phyloP scores from a whole-genome alignment of 169 alveolate species.

The Nephromyces sp. region DNA sequence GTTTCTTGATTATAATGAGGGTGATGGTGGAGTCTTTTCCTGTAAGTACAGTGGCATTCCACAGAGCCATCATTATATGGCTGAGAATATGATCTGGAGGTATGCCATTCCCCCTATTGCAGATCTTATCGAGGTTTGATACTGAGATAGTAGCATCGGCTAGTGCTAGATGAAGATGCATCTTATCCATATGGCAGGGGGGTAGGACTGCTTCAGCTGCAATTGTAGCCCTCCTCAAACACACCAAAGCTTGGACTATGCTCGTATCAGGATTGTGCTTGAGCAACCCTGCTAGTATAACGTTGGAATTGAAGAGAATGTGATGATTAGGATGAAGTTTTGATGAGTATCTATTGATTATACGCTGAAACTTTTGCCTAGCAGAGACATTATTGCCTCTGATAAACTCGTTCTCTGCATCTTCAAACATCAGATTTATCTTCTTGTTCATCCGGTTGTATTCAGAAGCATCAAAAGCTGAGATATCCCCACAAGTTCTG shows the following conservation, averaged over 20 bases:
- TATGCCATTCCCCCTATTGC: conserved; percentile 20
- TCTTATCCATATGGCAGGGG: conserved; percentile 59
- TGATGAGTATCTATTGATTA: conserved; percentile 52
- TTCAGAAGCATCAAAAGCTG: conserved; percentile 18
- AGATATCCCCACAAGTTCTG: conserved; percentile 49
- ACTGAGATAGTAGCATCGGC: conserved; percentile 58
- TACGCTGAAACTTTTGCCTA: conserved; percentile 40
- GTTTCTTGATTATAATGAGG: conserved; percentile 38
- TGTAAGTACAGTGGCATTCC: conserved; percentile 57
- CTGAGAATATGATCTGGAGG: conserved; percentile 35
- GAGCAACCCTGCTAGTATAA: conserved; percentile 66
- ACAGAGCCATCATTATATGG: conserved; percentile 47
- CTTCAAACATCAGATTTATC: conserved; percentile 29
- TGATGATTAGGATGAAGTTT: conserved; percentile 69
- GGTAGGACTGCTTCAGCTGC: conserved; percentile 73
- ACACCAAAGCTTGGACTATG: conserved; percentile 40
- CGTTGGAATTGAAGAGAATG: conserved; percentile 57
- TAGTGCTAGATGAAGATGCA: conserved; percentile 55
- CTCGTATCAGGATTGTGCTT: conserved; percentile 52
- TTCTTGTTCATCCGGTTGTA: conserved; percentile 43
- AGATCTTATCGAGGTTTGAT: conserved; percentile 25
- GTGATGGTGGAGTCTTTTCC: conserved; percentile 48
- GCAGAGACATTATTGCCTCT: conserved; percentile 55
- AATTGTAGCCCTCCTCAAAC: conserved; percentile 53
- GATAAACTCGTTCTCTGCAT: conserved; percentile 46